Conservation (phyloP, 1,284 basidiomycete species). For the Ganoderma meredithae region DNA sequence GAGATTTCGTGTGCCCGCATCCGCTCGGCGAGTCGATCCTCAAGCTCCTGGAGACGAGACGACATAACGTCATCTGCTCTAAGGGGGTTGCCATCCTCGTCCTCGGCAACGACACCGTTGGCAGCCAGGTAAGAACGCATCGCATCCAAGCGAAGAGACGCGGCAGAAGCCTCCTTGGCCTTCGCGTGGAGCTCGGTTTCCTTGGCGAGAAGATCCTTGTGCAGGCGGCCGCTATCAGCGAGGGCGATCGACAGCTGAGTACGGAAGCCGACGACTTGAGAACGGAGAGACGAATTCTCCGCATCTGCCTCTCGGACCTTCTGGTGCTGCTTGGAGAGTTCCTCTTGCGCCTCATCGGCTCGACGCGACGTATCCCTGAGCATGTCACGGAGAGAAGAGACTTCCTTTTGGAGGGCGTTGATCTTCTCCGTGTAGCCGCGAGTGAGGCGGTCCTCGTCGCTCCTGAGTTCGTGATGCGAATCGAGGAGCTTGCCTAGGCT, state of each 20-base stretch:
- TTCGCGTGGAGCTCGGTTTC: constrained; percentile 78
- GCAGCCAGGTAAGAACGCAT: constrained; percentile 90
- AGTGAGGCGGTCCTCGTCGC: constrained; percentile 78
- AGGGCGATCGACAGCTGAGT: constrained; percentile 78
- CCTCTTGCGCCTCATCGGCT: constrained; percentile 72
- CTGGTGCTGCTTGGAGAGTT: constrained; percentile 75
- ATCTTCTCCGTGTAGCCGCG: constrained; percentile 84
- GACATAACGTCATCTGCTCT: constrained; percentile 56
- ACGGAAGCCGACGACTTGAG: constrained; percentile 83
- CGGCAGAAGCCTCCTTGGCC: constrained; percentile 74
- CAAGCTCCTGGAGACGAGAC: constrained; percentile 70
- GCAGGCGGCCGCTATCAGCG: constrained; percentile 76
- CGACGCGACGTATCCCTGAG: constrained; percentile 80
- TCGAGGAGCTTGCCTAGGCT: constrained; percentile 87
- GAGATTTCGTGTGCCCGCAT: constrained; percentile 76
- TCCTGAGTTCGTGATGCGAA: constrained; percentile 79
- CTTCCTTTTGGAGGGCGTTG: constrained; percentile 81
- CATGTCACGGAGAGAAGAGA: constrained; percentile 76
- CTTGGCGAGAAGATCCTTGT: constrained; percentile 72
- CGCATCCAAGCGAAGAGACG: constrained; percentile 80
- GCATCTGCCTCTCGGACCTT: constrained; percentile 73
- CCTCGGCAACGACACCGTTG: constrained; percentile 82
- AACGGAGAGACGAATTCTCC: constrained; percentile 74
- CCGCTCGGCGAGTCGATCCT: constrained; percentile 77
- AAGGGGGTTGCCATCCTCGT: constrained; percentile 62